These are phyloP conservation scores for Alternaria viburni DNA, from an alignment of 2,329 filamentous ascomycete genomes.

Conservation along the genomic window DNA sequence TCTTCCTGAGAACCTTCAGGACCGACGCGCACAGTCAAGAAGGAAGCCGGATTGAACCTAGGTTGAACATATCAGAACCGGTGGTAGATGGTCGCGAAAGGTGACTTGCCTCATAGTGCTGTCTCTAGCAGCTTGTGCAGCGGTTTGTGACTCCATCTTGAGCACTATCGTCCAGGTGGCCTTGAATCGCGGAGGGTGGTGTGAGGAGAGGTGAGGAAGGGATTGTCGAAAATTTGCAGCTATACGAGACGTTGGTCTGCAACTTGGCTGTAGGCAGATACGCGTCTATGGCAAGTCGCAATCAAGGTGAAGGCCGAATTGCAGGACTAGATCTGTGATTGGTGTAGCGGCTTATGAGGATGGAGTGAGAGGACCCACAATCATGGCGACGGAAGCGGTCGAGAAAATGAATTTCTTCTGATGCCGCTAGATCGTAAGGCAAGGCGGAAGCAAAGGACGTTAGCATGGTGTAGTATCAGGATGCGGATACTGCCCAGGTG, in stretches of 20 bases:
- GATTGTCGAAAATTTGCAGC: background rate
- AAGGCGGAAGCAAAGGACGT: background rate
- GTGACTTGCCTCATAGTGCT: background rate
- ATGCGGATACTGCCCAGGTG: background rate
- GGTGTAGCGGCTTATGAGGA: background rate
- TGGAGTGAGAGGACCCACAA: background rate
- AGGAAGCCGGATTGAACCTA: background rate
- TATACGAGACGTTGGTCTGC: background rate
- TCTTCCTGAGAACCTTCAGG: background rate
- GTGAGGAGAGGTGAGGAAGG: background rate
- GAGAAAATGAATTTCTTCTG: background rate
- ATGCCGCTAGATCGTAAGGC: background rate
- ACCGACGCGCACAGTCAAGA: background rate
- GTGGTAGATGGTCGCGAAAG: accelerated
- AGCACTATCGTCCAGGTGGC: background rate
- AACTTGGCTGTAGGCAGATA: background rate
- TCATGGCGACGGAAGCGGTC: background rate
- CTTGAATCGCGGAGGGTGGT: background rate
- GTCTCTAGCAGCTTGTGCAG: background rate
- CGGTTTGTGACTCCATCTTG: background rate
- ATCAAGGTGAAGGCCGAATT: background rate
- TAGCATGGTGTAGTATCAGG: background rate
- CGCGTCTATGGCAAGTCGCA: background rate
- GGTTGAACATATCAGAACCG: background rate
- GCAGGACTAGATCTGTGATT: background rate